Conservation (phyloP, 495 filamentous ascomycete species). For the Neurospora sp. region DNA sequence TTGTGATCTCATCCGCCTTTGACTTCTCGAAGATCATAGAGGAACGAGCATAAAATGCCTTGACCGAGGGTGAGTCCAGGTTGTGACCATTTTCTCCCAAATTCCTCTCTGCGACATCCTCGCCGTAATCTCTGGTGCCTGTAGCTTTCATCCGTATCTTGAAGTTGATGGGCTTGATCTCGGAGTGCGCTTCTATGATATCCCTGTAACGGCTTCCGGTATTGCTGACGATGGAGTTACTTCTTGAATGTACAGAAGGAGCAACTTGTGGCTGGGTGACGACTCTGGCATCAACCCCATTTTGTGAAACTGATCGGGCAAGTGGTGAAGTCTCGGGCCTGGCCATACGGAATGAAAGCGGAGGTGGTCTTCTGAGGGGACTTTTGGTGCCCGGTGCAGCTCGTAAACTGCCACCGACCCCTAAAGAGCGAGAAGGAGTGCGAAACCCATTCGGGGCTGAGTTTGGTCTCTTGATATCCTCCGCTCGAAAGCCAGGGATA, state of each 20-base stretch:
- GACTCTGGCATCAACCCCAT: conserved; percentile 8
- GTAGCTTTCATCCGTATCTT: conserved; percentile 33
- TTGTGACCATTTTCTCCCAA: conserved; percentile 27
- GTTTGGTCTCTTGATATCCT: conserved; percentile 22
- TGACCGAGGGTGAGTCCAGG: conserved; percentile 19
- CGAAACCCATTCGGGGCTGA: conserved; percentile 24
- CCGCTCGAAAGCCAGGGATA: conserved; percentile 18
- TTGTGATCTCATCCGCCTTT: not conserved
- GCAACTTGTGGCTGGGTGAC: conserved; percentile 1
- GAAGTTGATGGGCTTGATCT: conserved; percentile 35
- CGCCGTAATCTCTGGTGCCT: conserved; percentile 39
- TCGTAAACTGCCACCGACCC: conserved; percentile 1
- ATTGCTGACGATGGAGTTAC: conserved; percentile 15
- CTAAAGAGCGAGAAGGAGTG: not conserved
- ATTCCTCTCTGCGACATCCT: conserved; percentile 48
- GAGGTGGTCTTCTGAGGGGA: conserved; percentile 9
- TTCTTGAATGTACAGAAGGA: conserved; percentile 5
- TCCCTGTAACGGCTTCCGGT: conserved; percentile 30
- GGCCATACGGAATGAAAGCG: conserved; percentile 18
- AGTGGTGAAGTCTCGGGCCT: conserved; percentile 1
- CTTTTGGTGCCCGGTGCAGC: conserved; percentile 3
- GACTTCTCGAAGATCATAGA: conserved; percentile 1
- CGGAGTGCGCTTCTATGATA: conserved; percentile 42
- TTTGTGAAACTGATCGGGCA: conserved; percentile 8
- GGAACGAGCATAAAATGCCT: conserved; percentile 20